Evolutionary conservation across 2,329 filamentous ascomycete genomes (phyloP).

Genomic region (Clarireedia homoeocarpa): DNA sequence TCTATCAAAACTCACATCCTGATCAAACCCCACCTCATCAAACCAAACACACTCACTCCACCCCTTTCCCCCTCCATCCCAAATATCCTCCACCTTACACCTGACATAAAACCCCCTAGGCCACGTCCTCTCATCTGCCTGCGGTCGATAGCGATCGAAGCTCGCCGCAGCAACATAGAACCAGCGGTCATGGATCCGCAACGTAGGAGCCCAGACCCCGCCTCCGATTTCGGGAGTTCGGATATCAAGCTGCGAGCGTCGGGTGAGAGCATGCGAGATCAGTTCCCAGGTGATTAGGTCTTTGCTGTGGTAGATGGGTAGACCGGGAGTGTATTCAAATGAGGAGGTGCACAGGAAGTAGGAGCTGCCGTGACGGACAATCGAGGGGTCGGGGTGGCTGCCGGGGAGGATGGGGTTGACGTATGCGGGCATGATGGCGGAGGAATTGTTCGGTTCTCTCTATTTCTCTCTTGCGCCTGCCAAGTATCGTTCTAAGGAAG

Average conservation of each 20-base stretch:
- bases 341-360: slow-evolving; percentile 6
- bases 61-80: background rate
- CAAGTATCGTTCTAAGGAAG: background rate
- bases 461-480: no score
- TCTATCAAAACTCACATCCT: background rate
- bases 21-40: slow-evolving; percentile 8
- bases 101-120: slow-evolving; percentile 2
- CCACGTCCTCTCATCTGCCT: slow-evolving; percentile 2
- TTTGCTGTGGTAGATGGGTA: slow-evolving; percentile 19
- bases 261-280: slow-evolving; percentile 32
- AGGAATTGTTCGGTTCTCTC: background rate
- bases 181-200: slow-evolving; percentile 35
- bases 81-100: slow-evolving; percentile 1
- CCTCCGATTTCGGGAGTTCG: slow-evolving; percentile 28
- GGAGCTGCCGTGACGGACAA: background rate
- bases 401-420: slow-evolving; percentile 37
- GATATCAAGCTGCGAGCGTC: slow-evolving; percentile 34
- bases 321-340: slow-evolving; percentile 1
- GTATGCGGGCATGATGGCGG: slow-evolving; percentile 23
- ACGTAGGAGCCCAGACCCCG: slow-evolving; percentile 41
- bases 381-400: slow-evolving; percentile 34
- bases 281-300: slow-evolving; percentile 44
- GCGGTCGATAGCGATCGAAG: slow-evolving; percentile 23
- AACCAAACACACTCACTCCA: slow-evolving; percentile 7
- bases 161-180: slow-evolving; percentile 39